A percentile compares a stretch with the other conserved stretches of the same genome.
Conservation (phyloP, 495 filamentous ascomycete species). For the Lichenothelia convexa region DNA sequence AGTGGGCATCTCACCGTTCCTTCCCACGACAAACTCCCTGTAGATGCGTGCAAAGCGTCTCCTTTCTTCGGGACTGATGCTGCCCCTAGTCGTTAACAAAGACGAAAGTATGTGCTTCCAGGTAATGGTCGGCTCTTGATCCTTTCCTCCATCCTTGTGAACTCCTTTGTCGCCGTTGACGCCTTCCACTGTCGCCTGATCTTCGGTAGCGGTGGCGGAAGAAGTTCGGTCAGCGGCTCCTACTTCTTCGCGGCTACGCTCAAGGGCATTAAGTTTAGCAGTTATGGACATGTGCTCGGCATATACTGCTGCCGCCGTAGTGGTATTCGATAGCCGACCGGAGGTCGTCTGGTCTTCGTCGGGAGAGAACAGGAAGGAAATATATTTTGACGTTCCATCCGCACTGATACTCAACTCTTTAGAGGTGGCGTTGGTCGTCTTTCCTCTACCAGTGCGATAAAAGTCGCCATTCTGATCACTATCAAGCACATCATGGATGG, state of each 20-base stretch:
- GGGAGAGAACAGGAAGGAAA: conserved; percentile 54
- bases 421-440: conserved; percentile 3
- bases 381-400: conserved; percentile 34
- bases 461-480: conserved; percentile 28
- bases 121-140: conserved; percentile 60
- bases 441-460: not conserved
- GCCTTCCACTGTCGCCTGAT: conserved; percentile 7
- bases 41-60: conserved; percentile 63
- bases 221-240: conserved; percentile 6
- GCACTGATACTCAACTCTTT: conserved; percentile 1
- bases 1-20: conserved; percentile 86
- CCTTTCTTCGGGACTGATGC: conserved; percentile 60
- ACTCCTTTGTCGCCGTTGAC: no score
- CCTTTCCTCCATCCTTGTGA: conserved; percentile 1
- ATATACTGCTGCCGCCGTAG: conserved; percentile 20
- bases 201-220: not conserved
- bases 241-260: conserved; percentile 31
- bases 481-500: conserved; percentile 78
- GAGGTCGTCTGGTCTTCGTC: no score
- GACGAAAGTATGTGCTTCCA: conserved; percentile 76
- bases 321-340: not conserved
- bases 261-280: conserved; percentile 56
- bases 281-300: conserved; percentile 54
- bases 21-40: conserved; percentile 71
- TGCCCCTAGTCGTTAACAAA: conserved; percentile 60